Evolutionary conservation across 2,329 filamentous ascomycete genomes (phyloP).

Genomic region (Talaromyces sp.): DNA sequence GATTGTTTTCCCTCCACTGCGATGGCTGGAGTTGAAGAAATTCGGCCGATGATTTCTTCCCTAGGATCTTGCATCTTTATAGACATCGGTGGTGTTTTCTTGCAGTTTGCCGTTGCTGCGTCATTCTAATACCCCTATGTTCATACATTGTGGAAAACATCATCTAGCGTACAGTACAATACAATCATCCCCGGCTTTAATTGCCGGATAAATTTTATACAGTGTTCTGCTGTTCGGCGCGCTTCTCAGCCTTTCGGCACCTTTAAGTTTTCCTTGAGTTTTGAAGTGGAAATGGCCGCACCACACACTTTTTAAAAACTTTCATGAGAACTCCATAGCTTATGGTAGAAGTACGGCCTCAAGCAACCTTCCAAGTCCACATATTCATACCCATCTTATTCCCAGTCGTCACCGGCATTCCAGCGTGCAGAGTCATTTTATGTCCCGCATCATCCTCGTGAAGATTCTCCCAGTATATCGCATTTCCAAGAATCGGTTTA

Average conservation of each 20-base stretch:
- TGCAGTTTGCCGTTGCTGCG: neutral
- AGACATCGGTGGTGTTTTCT: neutral
- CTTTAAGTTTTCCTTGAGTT: neutral
- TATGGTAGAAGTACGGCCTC: neutral
- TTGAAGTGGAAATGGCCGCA: neutral
- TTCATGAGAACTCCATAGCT: neutral
- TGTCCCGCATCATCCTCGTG: constrained; percentile 43
- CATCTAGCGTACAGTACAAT: neutral
- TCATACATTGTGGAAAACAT: neutral
- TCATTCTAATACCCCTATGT: neutral
- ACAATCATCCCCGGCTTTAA: neutral
- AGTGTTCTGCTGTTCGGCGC: neutral
- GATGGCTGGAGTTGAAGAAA: constrained; percentile 34
- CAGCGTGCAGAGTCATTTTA: constrained; percentile 49
- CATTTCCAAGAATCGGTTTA: constrained; percentile 49
- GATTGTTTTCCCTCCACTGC: constrained; percentile 36
- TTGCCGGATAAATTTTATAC: neutral
- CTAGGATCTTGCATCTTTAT: neutral
- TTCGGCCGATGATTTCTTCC: constrained; percentile 27
- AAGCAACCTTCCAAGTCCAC: constrained; percentile 40
- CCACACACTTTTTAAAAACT: neutral
- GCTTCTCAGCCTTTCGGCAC: neutral
- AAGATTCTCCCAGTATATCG: constrained; percentile 53
- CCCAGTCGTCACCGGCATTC: constrained; percentile 48
- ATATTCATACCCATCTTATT: constrained; percentile 56